Evolutionary conservation across 495 filamentous ascomycete genomes (phyloP).

Genomic region (Xylaria palmicola): DNA sequence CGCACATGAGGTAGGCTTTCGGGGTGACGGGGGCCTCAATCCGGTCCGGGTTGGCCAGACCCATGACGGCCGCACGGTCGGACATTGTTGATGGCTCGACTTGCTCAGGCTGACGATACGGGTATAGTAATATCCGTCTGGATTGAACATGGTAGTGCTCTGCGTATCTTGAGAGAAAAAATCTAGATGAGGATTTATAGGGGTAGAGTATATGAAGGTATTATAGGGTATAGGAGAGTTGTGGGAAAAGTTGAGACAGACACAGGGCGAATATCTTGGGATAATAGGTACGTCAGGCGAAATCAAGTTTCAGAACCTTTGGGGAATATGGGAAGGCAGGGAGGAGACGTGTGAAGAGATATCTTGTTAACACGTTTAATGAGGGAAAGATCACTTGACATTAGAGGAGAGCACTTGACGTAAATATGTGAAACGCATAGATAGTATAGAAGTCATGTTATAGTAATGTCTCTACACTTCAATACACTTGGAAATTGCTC

Average conservation of each 20-base stretch:
- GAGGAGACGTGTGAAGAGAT: background rate
- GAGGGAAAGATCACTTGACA: conserved; percentile 5
- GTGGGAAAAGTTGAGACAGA: background rate
- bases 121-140: background rate
- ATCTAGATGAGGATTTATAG: background rate
- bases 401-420: no score
- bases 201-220: background rate
- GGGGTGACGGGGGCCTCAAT: conserved; percentile 65
- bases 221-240: background rate
- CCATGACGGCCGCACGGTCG: conserved; percentile 22
- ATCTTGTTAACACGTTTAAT: background rate
- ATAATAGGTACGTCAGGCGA: no score
- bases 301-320: background rate
- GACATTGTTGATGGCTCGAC: conserved; percentile 15
- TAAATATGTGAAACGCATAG: no score
- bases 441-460: no score
- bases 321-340: background rate
- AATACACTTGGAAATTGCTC: no score
- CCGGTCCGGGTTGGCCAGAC: conserved; percentile 46
- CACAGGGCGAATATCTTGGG: background rate
- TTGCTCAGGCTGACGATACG: background rate
- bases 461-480: no score
- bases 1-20: conserved; percentile 68
- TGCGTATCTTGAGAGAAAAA: background rate
- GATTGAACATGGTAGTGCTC: background rate